Percentiles rank a stretch among this genome's conserved stretches.
Conservation (phyloP, 805 yeast species). For the Candida vartiovaarae region DNA sequence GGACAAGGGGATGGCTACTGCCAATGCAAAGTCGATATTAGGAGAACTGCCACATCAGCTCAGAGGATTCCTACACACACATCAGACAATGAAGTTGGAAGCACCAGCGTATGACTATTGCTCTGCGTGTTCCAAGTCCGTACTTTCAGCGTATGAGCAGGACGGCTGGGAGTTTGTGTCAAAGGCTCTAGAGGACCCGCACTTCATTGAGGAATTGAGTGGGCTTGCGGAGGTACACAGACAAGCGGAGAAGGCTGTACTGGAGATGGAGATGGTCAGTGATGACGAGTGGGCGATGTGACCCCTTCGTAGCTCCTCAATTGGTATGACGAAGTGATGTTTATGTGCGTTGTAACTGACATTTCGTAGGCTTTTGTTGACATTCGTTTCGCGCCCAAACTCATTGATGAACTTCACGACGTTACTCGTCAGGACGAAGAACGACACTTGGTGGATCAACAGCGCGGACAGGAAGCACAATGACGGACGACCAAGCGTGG, state of each 20-base stretch:
- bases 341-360: no score
- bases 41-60: slow-evolving; percentile 87
- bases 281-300: slow-evolving; percentile 19
- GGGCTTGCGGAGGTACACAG: slow-evolving; percentile 73
- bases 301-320: no score
- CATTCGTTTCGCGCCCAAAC: no score
- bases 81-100: slow-evolving; percentile 53
- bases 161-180: slow-evolving; percentile 80
- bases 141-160: slow-evolving; percentile 42
- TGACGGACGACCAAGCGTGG: slow-evolving; percentile 15
- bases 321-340: no score
- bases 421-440: no score
- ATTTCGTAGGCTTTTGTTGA: no score
- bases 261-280: slow-evolving; percentile 18
- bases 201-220: slow-evolving; percentile 66
- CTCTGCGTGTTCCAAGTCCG: slow-evolving; percentile 73
- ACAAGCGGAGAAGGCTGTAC: slow-evolving; percentile 46
- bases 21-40: slow-evolving; percentile 31
- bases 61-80: slow-evolving; percentile 73
- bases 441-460: neutral
- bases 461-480: neutral
- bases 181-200: slow-evolving; percentile 57
- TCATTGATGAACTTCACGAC: no score
- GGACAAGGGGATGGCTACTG: slow-evolving; percentile 38
- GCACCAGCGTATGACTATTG: slow-evolving; percentile 75